Conservation (phyloP, 2,329 filamentous ascomycete species). For the Colletotrichum graminicola region DNA sequence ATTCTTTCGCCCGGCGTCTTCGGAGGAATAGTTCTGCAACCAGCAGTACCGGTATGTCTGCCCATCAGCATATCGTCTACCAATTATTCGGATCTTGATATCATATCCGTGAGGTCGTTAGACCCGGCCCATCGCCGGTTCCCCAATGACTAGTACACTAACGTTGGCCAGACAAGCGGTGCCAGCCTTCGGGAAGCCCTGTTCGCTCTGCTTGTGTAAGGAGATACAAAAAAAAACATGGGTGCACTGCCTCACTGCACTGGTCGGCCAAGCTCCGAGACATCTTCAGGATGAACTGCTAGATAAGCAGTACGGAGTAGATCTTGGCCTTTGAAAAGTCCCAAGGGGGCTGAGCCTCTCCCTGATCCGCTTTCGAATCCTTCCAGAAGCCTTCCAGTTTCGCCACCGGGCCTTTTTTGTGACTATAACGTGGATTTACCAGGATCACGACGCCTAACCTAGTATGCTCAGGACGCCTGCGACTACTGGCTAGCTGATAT, state of each 20-base stretch:
- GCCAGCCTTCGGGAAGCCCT: too few species aligned
- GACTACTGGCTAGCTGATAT: background rate
- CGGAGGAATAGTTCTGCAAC: background rate
- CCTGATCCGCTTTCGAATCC: slow-evolving; percentile 15
- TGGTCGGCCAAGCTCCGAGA: background rate
- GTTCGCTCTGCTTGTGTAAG: too few species aligned
- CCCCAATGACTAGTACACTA: background rate
- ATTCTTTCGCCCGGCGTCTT: slow-evolving; percentile 35
- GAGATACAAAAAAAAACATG: too few species aligned
- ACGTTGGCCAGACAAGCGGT: background rate
- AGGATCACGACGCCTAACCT: background rate
- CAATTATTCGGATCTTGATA: slow-evolving; percentile 10
- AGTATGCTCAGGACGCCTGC: background rate
- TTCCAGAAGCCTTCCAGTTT: slow-evolving; percentile 38
- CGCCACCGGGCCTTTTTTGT: slow-evolving; percentile 18
- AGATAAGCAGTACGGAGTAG: background rate
- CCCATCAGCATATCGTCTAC: background rate
- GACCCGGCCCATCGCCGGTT: slow-evolving; percentile 5
- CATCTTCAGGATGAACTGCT: too few species aligned
- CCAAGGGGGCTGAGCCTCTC: background rate
- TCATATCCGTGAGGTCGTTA: slow-evolving; percentile 10
- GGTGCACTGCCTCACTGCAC: background rate
- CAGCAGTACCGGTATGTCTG: background rate
- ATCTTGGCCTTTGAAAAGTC: background rate
- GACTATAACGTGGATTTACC: background rate